Base-by-base conservation (phyloP, 169 alveolate species). In the Plasmodium vinckei region DNA sequence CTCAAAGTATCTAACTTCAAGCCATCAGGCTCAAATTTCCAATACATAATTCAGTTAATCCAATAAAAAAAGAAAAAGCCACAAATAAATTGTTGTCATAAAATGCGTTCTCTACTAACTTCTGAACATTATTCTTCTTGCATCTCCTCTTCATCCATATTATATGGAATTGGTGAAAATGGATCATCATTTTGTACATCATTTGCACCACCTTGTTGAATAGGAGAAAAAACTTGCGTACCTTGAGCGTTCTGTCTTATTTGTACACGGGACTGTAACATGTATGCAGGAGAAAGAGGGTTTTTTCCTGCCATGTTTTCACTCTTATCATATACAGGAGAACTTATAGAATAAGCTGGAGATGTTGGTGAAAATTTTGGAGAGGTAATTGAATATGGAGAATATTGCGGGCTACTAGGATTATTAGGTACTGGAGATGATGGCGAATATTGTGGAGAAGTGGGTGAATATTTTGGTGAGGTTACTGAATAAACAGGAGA, bases 391-490 rank as follows among this genome's bases (percentile, higher is more conserved):
- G 84, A 57, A 42, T 71, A 71, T 19, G 79, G 82, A 2, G 79
- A 73, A 68, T 91, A 92, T 53, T 90, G 87, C 3, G 94, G 87
- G 17, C 69, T 77, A n/a, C 82, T 72, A 2, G 92, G 56, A 69
- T 63, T 56, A 44, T 75, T 69, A 56, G 86, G 84, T 9, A 87
- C 87, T 23, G 89, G 92, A 13, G 94, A 91, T 27, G 93, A 21
- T 15, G 73, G 73, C 10, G 93, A 73, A 82, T 93, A 93, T 56
- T 87, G 71, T 23, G 98, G 98, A 5, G 97, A 93, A 6, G 98
- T 96, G 6, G 98, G 98, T 2, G 95, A 94, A 71, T 95, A 93
- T 56, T 87, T 91, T 39, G 98, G 98, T 5, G 96, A 92, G 0
- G 98, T 88, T 3, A 72, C 87, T n/a, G 87, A 72, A 25, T 72